These are phyloP conservation scores for Phaffia australis DNA, from an alignment of 768 basidiomycete species.

Conservation along the genomic window DNA sequence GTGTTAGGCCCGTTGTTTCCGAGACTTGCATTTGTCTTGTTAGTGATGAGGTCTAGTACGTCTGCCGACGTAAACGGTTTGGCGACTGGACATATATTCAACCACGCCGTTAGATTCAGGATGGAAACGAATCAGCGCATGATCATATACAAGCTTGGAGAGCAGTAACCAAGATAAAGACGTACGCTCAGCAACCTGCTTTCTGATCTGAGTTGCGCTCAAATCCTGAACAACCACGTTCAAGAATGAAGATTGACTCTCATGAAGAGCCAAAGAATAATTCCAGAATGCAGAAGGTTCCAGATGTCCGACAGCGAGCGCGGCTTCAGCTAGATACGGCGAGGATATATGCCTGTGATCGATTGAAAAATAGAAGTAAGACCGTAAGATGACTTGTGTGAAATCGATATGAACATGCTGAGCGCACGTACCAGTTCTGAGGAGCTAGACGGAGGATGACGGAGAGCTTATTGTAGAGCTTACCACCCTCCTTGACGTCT, in stretches of 20 bases:
- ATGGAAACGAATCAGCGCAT: no score
- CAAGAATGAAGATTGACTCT: conserved; percentile 2
- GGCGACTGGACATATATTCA: no score
- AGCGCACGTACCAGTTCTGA: conserved; percentile 14
- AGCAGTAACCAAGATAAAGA: background rate
- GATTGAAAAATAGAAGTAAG: no score
- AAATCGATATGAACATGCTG: conserved; percentile 2
- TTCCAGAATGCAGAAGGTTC: conserved; percentile 4
- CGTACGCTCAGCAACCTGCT: conserved; percentile 5
- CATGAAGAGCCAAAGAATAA: background rate
- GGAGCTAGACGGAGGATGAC: conserved; percentile 5
- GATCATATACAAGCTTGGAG: no score
- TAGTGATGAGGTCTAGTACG: no score
- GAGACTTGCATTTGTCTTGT: no score
- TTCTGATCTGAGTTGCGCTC: conserved; percentile 5
- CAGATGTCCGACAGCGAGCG: conserved; percentile 10
- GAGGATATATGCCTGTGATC: no score
- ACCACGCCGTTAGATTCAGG: no score
- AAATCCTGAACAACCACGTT: conserved; percentile 5
- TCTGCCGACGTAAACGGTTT: no score
- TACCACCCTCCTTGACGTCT: conserved; percentile 1
- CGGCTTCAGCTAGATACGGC: background rate
- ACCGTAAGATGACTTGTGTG: no score
- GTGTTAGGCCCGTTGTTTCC: conserved; percentile 6
- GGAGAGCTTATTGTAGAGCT: conserved; percentile 3